Evolutionary conservation across 2,329 filamentous ascomycete genomes (phyloP), one percentile per base, ranked within the genome.

Genomic region (Beauveria varroae): DNA sequence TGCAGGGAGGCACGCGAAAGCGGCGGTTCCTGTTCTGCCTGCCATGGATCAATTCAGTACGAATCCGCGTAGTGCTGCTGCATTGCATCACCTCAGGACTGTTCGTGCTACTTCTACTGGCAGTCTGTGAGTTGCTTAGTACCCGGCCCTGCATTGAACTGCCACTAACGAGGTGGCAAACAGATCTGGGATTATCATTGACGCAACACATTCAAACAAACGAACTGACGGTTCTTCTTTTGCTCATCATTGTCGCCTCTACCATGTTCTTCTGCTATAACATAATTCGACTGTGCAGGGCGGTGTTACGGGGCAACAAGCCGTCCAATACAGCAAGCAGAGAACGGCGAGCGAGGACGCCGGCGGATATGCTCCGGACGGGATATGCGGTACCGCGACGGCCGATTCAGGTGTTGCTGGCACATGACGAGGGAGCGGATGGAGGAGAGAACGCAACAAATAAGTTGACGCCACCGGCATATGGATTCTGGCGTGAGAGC

Each of bases 201-300:
- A 87, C 87, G 3, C 80, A 84, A 63, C 83, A 82, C 46, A 79
- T 85, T 63, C 77, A 83, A 56, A 83, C 83, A 47, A 84, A 84
- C 71, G 88, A 91, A 72, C 87, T 96, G 69, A 89, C 91, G 68
- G 84, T 96, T 63, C 79, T 96, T 58, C 81, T 96, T 63, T 87
- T 96, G 61, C 80, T 96, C 58, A 80, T 93, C 65, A 87, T 96
- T 62, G 75, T 96, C 57, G 78, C 87, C 57, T 82, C 87, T 40
- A 86, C 88, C 2, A 84, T 93, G 65, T 86, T 96, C 74, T 95
- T 96, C 79, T 88, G 86, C 68, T 90, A 96, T 73, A 85, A 86
- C 47, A 76, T 95, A 18, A 83, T 95, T 62, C 86, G 89, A 20
- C 79, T 96, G 4, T 87, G 84, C 72, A 82, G 96, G 74, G 73